Evolutionary conservation across 768 basidiomycete species (phyloP).

Genomic region (Auriscalpium vulgare): DNA sequence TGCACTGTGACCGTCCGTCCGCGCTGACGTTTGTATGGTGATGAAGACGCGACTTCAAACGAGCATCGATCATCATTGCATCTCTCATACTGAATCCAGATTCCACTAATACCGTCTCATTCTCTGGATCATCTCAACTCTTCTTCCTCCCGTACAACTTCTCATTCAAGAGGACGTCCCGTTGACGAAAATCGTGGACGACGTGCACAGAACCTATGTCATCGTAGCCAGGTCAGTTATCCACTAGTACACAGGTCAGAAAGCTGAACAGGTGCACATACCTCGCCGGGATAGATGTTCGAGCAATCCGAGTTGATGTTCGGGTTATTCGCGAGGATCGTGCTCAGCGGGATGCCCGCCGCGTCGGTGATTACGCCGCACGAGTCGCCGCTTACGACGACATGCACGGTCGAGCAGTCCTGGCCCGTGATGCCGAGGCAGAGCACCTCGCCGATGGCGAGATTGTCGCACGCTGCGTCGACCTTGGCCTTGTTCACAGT

Average conservation of each 20-base stretch:
- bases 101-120: too few species aligned
- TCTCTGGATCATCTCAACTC: too few species aligned
- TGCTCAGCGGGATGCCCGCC: slow-evolving; percentile 40
- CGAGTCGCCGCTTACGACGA: slow-evolving; percentile 46
- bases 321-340: slow-evolving; percentile 66
- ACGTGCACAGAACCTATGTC: not conserved
- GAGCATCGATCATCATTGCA: too few species aligned
- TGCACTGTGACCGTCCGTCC: too few species aligned
- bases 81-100: too few species aligned
- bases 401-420: slow-evolving; percentile 59
- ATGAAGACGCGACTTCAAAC: too few species aligned
- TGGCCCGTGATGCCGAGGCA: slow-evolving; percentile 54
- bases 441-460: slow-evolving; percentile 38
- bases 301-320: slow-evolving; percentile 47
- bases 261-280: slow-evolving; percentile 17
- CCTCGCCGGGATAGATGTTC: slow-evolving; percentile 76
- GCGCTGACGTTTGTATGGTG: too few species aligned
- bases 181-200: not conserved
- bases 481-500: slow-evolving; percentile 46
- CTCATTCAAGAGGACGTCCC: not conserved
- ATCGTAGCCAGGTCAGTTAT: not conserved
- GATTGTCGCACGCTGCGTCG: slow-evolving; percentile 49
- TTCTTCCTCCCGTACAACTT: too few species aligned
- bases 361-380: slow-evolving; percentile 41
- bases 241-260: not conserved